Evolutionary conservation across 768 basidiomycete genomes (phyloP).

Genomic region (Phlebiopsis gigantea): DNA sequence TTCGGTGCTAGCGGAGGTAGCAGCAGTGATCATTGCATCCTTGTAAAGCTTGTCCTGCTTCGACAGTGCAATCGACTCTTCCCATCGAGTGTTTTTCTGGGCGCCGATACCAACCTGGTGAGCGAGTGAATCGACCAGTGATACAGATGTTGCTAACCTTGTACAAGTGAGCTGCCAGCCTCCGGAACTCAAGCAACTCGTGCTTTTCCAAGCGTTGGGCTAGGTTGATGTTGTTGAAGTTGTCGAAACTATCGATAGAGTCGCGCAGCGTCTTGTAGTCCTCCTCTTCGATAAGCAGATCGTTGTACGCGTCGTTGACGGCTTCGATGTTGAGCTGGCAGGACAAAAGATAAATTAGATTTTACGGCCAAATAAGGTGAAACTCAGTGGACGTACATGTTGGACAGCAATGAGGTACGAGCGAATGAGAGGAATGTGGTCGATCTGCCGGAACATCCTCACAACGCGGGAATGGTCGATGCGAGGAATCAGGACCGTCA

Average conservation of each 20-base stretch:
- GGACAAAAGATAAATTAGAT: neutral
- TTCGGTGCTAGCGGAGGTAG: conserved; percentile 74
- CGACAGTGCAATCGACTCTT: conserved; percentile 90
- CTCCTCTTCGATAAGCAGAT: conserved; percentile 97
- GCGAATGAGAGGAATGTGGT: conserved; percentile 93
- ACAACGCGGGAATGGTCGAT: conserved; percentile 96
- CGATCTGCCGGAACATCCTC: conserved; percentile 90
- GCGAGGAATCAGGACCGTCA: conserved; percentile 88
- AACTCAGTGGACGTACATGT: conserved; percentile 48
- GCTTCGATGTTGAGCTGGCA: conserved; percentile 87
- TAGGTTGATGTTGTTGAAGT: conserved; percentile 88
- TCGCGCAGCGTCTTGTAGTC: conserved; percentile 97
- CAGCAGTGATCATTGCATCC: conserved; percentile 92
- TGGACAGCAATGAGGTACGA: conserved; percentile 97
- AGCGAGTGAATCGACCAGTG: neutral
- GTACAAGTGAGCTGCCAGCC: conserved; percentile 93
- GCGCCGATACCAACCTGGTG: neutral
- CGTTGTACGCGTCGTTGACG: conserved; percentile 97
- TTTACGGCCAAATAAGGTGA: neutral
- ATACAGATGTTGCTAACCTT: conserved; percentile 47
- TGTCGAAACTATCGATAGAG: conserved; percentile 97
- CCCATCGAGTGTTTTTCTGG: conserved; percentile 93
- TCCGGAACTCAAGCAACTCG: conserved; percentile 89
- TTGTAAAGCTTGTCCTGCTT: conserved; percentile 98
- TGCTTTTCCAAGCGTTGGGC: conserved; percentile 86